Conservation (phyloP, 768 basidiomycete species). For the Phanerodontia chrysosporium region DNA sequence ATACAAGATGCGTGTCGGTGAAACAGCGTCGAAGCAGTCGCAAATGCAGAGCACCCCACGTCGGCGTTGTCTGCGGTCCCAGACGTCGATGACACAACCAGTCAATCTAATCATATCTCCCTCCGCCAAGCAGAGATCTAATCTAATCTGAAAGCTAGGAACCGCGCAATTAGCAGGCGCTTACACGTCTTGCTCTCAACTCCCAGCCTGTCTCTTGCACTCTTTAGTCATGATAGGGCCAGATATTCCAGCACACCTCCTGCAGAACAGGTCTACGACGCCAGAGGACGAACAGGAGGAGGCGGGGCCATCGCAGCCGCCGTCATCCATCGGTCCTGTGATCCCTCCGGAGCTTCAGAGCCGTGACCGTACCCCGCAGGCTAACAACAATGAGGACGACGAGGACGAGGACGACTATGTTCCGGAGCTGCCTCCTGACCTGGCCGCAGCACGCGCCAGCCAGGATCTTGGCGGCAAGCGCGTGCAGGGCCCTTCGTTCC, state of each 20-base stretch:
- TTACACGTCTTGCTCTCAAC: not conserved
- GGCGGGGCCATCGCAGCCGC: slow-evolving; percentile 11
- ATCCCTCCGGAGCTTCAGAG: slow-evolving; percentile 15
- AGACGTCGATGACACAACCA: too few species aligned
- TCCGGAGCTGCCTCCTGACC: slow-evolving; percentile 72
- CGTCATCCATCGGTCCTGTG: slow-evolving; percentile 18
- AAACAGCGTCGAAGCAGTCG: too few species aligned
- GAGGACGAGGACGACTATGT: slow-evolving; percentile 64
- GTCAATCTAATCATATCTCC: too few species aligned
- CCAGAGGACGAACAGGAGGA: slow-evolving; percentile 9
- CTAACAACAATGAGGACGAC: slow-evolving; percentile 31
- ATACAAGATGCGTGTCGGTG: too few species aligned
- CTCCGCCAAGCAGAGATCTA: not conserved
- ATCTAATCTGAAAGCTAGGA: not conserved
- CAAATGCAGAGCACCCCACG: too few species aligned
- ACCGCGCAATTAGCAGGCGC: not conserved
- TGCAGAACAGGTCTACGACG: slow-evolving; percentile 2
- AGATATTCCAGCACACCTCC: slow-evolving; percentile 20
- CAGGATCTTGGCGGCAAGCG: slow-evolving; percentile 28
- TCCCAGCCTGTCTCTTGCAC: not conserved
- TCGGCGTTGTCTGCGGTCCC: too few species aligned
- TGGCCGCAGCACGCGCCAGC: slow-evolving; percentile 41
- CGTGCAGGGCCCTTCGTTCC: slow-evolving; percentile 51
- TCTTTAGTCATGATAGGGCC: slow-evolving; percentile 23
- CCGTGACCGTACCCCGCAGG: slow-evolving; percentile 8